Evolutionary conservation across 108 stramenopile genomes (phyloP), one percentile per base, ranked within the genome.

Genomic region (Parietichytrium sp.): DNA sequence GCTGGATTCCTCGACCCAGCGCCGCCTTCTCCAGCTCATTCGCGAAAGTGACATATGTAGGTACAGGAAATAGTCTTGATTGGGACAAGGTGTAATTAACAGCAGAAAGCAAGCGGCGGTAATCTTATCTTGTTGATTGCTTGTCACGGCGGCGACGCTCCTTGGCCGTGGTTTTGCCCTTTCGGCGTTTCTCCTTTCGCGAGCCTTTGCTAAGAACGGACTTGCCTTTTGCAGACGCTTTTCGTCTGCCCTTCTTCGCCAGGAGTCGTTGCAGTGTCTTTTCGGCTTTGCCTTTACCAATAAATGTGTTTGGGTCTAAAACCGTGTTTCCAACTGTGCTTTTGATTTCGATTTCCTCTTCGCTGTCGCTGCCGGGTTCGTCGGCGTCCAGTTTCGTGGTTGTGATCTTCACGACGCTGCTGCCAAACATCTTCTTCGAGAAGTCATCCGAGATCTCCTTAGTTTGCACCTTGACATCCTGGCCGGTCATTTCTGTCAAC

Each of bases 81-180:
- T n/a, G n/a, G n/a, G n/a, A n/a, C n/a, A n/a, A n/a, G n/a, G n/a
- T n/a, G n/a, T n/a, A n/a, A n/a, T n/a, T n/a, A n/a, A n/a, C n/a
- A n/a, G n/a, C n/a, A n/a, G n/a, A n/a, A n/a, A n/a, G n/a, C n/a
- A n/a, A n/a, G n/a, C n/a, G n/a, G n/a, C n/a, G n/a, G n/a, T n/a
- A n/a, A n/a, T n/a, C n/a, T n/a, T n/a, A n/a, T n/a, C n/a, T n/a
- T n/a, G n/a, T n/a, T n/a, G n/a, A n/a, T n/a, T n/a, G n/a, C n/a
- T n/a, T n/a, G n/a, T n/a, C n/a, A n/a, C 61, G 61, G 45, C 61
- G 61, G 20, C 61, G 61, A 8, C 61, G 61, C 20, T 72, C 61
- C 61, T 72, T 72, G 29, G 61, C 61, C 10, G 61, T 45, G 23
- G 61, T 72, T 20, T 72, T 72, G 2, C 20, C 6, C 6, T 27